Evolutionary conservation across 208 protist genomes (phyloP).

Genomic region (Leishmania tropica): DNA sequence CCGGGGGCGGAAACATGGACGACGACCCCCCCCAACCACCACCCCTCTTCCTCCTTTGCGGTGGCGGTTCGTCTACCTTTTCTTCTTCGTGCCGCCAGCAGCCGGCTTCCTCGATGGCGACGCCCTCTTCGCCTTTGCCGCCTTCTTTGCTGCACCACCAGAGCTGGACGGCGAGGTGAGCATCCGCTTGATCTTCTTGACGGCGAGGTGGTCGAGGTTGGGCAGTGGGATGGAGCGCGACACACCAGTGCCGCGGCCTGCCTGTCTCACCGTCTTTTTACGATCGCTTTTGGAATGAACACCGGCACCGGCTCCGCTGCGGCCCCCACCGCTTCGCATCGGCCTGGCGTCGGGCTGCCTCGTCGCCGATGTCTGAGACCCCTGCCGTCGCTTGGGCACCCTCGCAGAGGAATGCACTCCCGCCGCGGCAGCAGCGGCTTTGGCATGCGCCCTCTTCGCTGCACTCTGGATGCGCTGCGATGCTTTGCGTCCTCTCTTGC

Average conservation of each 20-base stretch:
- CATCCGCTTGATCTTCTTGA: constrained; percentile 22
- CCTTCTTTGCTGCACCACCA: constrained; percentile 2
- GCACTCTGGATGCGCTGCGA: constrained; percentile 4
- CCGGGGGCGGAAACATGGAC: background rate
- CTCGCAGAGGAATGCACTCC: background rate
- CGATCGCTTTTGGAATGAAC: background rate
- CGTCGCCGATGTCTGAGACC: background rate
- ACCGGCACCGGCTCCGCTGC: background rate
- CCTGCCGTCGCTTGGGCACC: background rate
- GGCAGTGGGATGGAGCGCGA: constrained; percentile 38
- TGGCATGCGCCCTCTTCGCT: background rate
- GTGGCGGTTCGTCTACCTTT: background rate
- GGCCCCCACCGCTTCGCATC: background rate
- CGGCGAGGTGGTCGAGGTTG: constrained; percentile 22
- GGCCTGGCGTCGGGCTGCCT: constrained; percentile 2
- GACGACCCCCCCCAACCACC: background rate
- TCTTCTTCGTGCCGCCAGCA: background rate
- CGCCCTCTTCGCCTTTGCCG: constrained; percentile 14
- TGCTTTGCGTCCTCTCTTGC: constrained; percentile 2
- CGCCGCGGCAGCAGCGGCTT: too few relatives aligned
- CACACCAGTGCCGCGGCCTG: background rate
- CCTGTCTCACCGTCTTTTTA: background rate
- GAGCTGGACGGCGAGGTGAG: background rate
- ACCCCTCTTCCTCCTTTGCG: background rate
- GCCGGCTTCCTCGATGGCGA: background rate